Evolutionary conservation across 176 grass and related monocot genomes (phyloP).

Genomic region (Oryza brachyantha): DNA sequence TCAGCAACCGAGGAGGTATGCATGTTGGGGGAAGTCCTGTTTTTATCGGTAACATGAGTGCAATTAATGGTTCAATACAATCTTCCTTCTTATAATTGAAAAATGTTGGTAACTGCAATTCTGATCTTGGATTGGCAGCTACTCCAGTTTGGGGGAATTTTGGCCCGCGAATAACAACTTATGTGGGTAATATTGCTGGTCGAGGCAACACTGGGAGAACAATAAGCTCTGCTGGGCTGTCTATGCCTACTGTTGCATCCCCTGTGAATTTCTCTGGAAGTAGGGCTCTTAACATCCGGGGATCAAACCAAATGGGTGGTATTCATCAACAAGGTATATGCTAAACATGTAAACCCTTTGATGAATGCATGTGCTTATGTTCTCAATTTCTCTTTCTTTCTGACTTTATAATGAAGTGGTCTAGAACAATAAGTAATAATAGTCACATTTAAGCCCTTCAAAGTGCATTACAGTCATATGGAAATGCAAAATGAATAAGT

Average conservation of each 20-base stretch:
- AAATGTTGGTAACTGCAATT: constrained; percentile 67
- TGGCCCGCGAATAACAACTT: constrained; percentile 59
- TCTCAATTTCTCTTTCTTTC: constrained; percentile 2
- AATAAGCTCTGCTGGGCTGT: constrained; percentile 69
- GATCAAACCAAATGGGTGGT: constrained; percentile 60
- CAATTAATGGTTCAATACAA: constrained; percentile 68
- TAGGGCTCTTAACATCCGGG: constrained; percentile 65
- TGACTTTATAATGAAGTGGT: constrained; percentile 13
- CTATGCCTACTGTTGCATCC: constrained; percentile 63
- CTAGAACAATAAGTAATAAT: neutral
- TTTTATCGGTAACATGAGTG: constrained; percentile 73
- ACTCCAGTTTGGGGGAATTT: constrained; percentile 77
- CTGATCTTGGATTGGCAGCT: constrained; percentile 63
- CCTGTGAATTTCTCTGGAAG: constrained; percentile 73
- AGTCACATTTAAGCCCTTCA: neutral
- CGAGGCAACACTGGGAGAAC: constrained; percentile 71
- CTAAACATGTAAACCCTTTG: neutral
- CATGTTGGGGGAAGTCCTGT: constrained; percentile 65
- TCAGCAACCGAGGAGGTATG: constrained; percentile 72
- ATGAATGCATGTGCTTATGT: neutral
- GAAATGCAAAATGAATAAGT: neutral
- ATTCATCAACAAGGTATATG: constrained; percentile 81
- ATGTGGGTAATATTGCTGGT: constrained; percentile 62
- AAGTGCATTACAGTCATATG: neutral
- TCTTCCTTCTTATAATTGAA: constrained; percentile 67